Base-by-base conservation (phyloP, 352 stramenopile species). In the Globisporangium canariense region DNA sequence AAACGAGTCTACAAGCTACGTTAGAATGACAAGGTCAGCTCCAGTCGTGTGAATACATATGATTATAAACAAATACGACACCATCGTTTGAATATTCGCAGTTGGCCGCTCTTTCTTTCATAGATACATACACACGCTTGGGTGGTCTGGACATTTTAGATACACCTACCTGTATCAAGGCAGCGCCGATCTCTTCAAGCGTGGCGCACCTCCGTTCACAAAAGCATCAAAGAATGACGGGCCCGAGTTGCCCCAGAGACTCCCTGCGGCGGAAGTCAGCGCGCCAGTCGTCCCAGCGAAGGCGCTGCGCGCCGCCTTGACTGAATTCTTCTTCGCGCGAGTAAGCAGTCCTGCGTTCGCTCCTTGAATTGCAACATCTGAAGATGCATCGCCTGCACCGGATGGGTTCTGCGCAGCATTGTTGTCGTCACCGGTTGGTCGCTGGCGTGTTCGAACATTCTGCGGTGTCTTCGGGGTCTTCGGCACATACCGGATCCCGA, bases 201-300 rank as follows among this genome's bases (percentile, higher is more conserved):
- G 73, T 18, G 79, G 81, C 58, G 88, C 86, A 1, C 61, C 67
- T 7, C 70, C 83, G 59, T 89, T 90, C 46, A 91, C 79, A 70
- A 93, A 93, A n/a, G 77, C 77, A 50, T 93, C 83, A 55, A 93
- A 93, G 51, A 79, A 82, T 7, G 75, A 79, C 22, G 64, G 30
- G 0, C 68, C 67, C 2, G 64, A 65, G 20, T 54, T 67, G 25
- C 70, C 65, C 62, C 64, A 75, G 20, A 73, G 53, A 34, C 38
- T 25, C 14, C 43, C 20, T 5, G 36, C 32, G 2, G 30, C 36
- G 5, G 51, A n/a, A 30, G 62, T 62, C 40, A 68, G 51, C 50
- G 54, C 65, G 40, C 49, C 25, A 61, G 54, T 64, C 4, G 54
- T 34, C 13, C 59, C 59, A 30, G 50, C 47, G 16, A 57, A 58